These are phyloP conservation scores for Phytophthora meadii DNA, from an alignment of 352 stramenopile species.

Conservation along the genomic window DNA sequence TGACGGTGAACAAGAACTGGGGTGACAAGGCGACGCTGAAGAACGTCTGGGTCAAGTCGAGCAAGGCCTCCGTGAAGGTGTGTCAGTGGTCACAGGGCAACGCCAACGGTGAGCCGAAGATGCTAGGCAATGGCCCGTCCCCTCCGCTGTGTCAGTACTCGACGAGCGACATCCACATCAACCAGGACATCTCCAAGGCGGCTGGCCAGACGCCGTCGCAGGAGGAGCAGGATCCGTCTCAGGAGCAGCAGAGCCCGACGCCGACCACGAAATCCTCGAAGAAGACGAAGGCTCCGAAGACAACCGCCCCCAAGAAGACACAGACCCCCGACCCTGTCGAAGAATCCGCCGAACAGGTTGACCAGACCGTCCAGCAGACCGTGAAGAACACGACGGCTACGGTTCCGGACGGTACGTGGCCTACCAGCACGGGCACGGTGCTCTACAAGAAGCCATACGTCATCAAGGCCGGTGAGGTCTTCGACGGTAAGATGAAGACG, in stretches of 20 bases:
- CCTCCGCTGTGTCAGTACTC: constrained; percentile 20
- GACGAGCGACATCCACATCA: constrained; percentile 30
- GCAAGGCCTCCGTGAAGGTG: no score
- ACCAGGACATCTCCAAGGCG: constrained; percentile 16
- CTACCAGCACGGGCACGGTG: background rate
- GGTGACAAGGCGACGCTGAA: no score
- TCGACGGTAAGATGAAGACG: background rate
- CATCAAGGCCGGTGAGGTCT: background rate
- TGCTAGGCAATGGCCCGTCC: background rate
- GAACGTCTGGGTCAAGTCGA: no score
- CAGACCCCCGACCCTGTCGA: constrained; percentile 1
- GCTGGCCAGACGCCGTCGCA: background rate
- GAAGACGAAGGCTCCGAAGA: constrained; percentile 10
- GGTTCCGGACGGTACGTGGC: background rate
- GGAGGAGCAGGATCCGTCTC: no score
- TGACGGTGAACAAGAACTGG: background rate
- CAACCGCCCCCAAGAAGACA: background rate
- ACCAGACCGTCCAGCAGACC: no score
- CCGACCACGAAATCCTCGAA: background rate
- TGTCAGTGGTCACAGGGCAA: background rate
- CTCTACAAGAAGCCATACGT: background rate
- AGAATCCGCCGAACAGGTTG: background rate
- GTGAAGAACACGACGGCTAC: constrained; percentile 6
- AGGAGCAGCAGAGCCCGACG: background rate
- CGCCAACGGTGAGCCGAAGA: background rate